phyloP scores from a whole-genome alignment of 768 basidiomycete genomes.

The Suillus hirtellus region DNA sequence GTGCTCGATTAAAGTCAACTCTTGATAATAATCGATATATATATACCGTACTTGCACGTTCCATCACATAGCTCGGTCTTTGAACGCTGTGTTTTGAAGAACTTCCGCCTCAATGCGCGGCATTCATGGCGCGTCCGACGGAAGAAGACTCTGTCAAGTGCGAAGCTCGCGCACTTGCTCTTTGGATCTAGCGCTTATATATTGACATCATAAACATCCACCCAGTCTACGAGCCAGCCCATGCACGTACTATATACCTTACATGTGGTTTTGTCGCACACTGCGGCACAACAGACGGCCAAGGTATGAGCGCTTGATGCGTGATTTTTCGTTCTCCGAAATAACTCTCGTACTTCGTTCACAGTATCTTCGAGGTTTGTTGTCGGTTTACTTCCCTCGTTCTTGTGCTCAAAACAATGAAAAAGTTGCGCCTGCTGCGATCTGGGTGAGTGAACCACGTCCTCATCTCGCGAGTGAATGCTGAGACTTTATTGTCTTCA shows the following conservation, averaged over 20 bases:
- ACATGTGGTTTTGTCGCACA: conserved; percentile 3
- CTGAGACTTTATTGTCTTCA: neutral
- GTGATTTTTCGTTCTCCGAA: neutral
- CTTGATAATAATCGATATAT: no score
- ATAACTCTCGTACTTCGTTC: neutral
- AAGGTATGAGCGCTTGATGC: conserved; percentile 5
- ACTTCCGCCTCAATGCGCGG: no score
- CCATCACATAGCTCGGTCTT: no score
- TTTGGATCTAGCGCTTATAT: neutral
- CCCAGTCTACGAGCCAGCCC: neutral
- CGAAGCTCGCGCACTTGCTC: neutral
- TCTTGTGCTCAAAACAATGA: neutral
- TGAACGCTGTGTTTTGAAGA: no score
- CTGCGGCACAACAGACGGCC: conserved; percentile 7
- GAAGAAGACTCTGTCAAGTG: neutral
- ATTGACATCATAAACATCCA: neutral
- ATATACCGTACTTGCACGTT: no score
- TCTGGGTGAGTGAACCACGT: conserved; percentile 9
- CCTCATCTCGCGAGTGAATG: neutral
- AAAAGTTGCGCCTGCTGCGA: conserved; percentile 11
- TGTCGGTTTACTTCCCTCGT: neutral
- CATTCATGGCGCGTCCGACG: no score
- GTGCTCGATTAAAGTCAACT: no score
- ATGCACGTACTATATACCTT: neutral
- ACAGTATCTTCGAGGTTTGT: conserved; percentile 16